Evolutionary conservation across 2,329 filamentous ascomycete species (phyloP).

Genomic region (Phyllosticta citribraziliensis): DNA sequence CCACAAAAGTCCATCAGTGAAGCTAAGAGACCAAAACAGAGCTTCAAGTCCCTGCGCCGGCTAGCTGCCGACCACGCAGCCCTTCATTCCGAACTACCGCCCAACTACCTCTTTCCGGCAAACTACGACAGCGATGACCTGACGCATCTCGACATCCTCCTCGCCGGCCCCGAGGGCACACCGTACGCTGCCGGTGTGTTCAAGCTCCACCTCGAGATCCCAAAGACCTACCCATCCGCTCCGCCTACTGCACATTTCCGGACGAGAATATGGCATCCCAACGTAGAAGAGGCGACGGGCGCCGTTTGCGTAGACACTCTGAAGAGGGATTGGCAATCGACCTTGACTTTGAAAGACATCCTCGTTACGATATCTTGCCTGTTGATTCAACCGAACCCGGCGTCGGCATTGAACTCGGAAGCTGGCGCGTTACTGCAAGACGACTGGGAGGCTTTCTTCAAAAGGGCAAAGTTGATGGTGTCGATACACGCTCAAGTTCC

Average conservation of each 20-base stretch:
- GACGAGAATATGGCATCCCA: conserved; percentile 55
- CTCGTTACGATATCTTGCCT: conserved; percentile 51
- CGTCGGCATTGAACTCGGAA: conserved; percentile 52
- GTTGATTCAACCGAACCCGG: conserved; percentile 54
- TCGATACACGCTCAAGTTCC: conserved; percentile 51
- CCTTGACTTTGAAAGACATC: conserved; percentile 49
- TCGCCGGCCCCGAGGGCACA: conserved; percentile 50
- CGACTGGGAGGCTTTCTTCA: conserved; percentile 47
- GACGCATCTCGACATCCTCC: conserved; percentile 46
- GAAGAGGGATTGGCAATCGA: conserved; percentile 52
- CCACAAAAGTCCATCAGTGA: neutral
- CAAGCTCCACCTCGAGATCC: conserved; percentile 50
- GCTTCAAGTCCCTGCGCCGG: conserved; percentile 44
- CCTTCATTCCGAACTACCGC: conserved; percentile 47
- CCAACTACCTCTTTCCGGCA: conserved; percentile 50
- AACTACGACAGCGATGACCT: conserved; percentile 33
- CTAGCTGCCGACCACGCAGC: conserved; percentile 50
- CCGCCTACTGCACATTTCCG: conserved; percentile 50
- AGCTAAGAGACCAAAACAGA: conserved; percentile 21
- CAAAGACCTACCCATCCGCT: conserved; percentile 43
- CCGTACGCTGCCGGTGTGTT: conserved; percentile 51
- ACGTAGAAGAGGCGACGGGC: conserved; percentile 53
- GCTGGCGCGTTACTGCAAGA: conserved; percentile 50
- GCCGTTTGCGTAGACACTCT: conserved; percentile 56
- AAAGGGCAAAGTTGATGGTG: conserved; percentile 51